Conservation (phyloP, 2,329 filamentous ascomycete species). For the Calonectria honghensis region DNA sequence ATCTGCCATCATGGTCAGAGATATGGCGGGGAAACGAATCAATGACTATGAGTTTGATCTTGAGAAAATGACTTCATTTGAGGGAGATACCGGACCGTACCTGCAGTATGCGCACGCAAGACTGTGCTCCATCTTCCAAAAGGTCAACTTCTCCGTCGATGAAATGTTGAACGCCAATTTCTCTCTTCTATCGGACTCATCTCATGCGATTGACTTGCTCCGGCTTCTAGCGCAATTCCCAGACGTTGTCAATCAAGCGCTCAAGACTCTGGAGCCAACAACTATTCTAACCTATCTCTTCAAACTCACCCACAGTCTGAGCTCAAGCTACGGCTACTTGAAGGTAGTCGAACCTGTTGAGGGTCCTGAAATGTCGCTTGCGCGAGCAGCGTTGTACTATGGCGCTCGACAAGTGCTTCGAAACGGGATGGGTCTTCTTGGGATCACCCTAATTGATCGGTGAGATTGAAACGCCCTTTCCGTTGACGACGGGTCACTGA, state of each 20-base stretch:
- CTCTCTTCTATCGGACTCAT: constrained; percentile 44
- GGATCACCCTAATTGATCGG: constrained; percentile 61
- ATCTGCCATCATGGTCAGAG: constrained; percentile 83
- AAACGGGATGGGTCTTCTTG: constrained; percentile 80
- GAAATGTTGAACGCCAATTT: constrained; percentile 54
- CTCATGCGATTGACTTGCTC: constrained; percentile 73
- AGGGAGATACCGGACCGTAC: constrained; percentile 84
- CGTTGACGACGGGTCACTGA: no score
- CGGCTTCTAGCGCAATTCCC: constrained; percentile 78
- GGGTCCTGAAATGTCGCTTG: constrained; percentile 73
- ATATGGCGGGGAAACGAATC: constrained; percentile 79
- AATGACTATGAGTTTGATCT: constrained; percentile 79
- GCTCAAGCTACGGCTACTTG: constrained; percentile 83
- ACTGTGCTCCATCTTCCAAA: constrained; percentile 67
- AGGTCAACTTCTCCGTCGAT: constrained; percentile 40
- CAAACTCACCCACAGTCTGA: constrained; percentile 85
- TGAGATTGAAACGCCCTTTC: constrained; percentile 1
- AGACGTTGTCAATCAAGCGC: constrained; percentile 77
- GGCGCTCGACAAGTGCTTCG: constrained; percentile 77
- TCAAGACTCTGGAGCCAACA: constrained; percentile 79
- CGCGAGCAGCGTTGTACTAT: constrained; percentile 77
- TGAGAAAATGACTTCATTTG: constrained; percentile 82
- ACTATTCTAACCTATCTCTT: constrained; percentile 82
- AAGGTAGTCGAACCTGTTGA: constrained; percentile 82
- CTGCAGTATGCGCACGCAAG: constrained; percentile 82